These are phyloP conservation scores for Rhizoclosmatium sp. DNA, from an alignment of 192 early-diverging fungal species.

Conservation along the genomic window DNA sequence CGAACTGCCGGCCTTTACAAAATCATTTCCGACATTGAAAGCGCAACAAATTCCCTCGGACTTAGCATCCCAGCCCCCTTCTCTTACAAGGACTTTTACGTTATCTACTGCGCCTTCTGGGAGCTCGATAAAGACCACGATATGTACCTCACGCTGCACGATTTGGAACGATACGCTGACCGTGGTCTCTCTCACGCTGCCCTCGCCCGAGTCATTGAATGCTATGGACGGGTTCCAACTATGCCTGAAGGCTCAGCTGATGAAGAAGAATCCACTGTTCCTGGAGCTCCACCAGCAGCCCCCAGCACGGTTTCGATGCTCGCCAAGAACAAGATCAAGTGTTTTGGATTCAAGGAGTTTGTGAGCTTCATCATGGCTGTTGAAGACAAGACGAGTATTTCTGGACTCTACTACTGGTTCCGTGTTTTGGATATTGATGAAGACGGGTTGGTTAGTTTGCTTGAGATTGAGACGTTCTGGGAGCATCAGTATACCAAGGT, in stretches of 20 bases:
- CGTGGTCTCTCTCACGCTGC: conserved; percentile 71
- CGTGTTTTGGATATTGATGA: conserved; percentile 87
- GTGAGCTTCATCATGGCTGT: conserved; percentile 80
- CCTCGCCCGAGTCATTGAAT: conserved; percentile 79
- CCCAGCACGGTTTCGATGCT: conserved; percentile 26
- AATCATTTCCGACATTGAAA: conserved; percentile 70
- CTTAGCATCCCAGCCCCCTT: conserved; percentile 73
- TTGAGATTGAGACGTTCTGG: conserved; percentile 85
- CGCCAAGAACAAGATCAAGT: conserved; percentile 25
- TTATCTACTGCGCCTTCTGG: conserved; percentile 93
- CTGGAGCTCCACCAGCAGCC: background rate
- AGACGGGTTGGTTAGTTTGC: conserved; percentile 81
- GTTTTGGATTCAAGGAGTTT: conserved; percentile 81
- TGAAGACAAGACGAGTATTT: conserved; percentile 76
- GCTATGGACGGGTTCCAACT: conserved; percentile 46
- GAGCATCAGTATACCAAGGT: conserved; percentile 71
- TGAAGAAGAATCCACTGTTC: background rate
- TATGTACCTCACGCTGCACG: conserved; percentile 61
- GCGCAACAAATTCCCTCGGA: conserved; percentile 27
- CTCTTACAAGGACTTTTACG: conserved; percentile 95
- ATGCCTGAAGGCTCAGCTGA: conserved; percentile 68
- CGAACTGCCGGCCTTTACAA: conserved; percentile 66
- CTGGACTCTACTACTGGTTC: conserved; percentile 82
- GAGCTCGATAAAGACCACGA: conserved; percentile 88
- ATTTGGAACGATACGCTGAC: conserved; percentile 65